These are phyloP conservation scores for Trapa incisa DNA, from an alignment of 345 rosid genomes.

Conservation along the genomic window DNA sequence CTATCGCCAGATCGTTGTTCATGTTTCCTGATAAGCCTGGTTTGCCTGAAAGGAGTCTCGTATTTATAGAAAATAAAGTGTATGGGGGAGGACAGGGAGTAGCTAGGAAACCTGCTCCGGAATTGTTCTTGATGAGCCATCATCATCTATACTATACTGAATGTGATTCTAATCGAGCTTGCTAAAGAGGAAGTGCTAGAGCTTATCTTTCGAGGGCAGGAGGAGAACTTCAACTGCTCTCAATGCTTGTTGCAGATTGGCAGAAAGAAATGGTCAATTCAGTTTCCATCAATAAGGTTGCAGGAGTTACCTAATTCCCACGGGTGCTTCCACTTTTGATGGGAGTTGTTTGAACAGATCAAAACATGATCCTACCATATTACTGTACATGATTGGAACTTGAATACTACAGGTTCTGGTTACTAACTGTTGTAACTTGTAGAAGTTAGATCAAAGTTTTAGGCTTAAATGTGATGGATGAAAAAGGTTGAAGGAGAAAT, in stretches of 20 bases:
- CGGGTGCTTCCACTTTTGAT: no score
- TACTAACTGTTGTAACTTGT: no score
- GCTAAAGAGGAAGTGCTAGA: not conserved
- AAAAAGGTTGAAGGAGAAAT: no score
- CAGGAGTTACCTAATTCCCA: not conserved
- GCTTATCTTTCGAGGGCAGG: not conserved
- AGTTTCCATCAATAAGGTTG: not conserved
- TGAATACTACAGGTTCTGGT: no score
- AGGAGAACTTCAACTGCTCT: not conserved
- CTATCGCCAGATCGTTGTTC: not conserved
- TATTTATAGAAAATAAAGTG: not conserved
- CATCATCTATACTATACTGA: not conserved
- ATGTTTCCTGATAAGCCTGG: not conserved
- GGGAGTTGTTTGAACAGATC: no score
- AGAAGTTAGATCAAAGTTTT: no score
- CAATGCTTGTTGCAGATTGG: not conserved
- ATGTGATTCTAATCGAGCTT: not conserved
- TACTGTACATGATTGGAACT: no score
- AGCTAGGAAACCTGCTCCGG: not conserved
- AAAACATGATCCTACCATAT: no score
- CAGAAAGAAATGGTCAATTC: slow-evolving; percentile 2
- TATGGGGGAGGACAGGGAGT: not conserved
- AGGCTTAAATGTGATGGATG: no score
- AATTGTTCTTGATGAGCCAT: not conserved
- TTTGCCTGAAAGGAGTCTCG: not conserved